Conservation (phyloP, 2,329 filamentous ascomycete genomes). For the Talaromyces islandicus region DNA sequence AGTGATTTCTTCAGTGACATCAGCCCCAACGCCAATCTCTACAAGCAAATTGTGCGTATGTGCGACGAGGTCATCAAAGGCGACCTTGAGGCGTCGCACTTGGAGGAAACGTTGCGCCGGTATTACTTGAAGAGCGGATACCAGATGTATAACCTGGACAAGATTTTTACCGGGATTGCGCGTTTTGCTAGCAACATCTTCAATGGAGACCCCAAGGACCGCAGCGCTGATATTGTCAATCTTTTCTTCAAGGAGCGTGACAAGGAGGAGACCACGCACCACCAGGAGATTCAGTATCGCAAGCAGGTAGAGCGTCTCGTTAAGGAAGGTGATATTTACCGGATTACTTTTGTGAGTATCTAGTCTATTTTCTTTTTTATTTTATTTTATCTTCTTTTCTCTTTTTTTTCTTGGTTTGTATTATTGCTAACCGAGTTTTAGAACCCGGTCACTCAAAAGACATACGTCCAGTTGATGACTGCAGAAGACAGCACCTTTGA, state of each 20-base stretch:
- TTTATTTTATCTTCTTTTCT: too few relatives aligned
- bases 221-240: constrained; percentile 82
- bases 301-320: constrained; percentile 89
- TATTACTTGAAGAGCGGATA: constrained; percentile 89
- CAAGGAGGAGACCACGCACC: constrained; percentile 79
- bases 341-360: constrained; percentile 77
- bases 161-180: constrained; percentile 74
- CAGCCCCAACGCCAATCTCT: constrained; percentile 64
- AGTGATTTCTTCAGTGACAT: constrained; percentile 68
- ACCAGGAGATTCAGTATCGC: constrained; percentile 81
- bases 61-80: constrained; percentile 81
- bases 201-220: constrained; percentile 82
- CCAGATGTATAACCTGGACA: constrained; percentile 88
- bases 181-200: constrained; percentile 79
- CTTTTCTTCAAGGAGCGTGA: constrained; percentile 78
- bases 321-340: constrained; percentile 88
- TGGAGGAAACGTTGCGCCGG: constrained; percentile 84
- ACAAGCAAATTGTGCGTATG: constrained; percentile 76
- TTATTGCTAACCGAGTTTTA: constrained; percentile 19
- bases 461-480: constrained; percentile 76
- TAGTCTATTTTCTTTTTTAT: neutral
- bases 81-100: constrained; percentile 73
- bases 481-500: constrained; percentile 76
- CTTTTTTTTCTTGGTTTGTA: constrained; percentile 16
- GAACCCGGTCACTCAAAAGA: constrained; percentile 63